Conservation (phyloP, 768 basidiomycete species). For the Termitomyces sp. region DNA sequence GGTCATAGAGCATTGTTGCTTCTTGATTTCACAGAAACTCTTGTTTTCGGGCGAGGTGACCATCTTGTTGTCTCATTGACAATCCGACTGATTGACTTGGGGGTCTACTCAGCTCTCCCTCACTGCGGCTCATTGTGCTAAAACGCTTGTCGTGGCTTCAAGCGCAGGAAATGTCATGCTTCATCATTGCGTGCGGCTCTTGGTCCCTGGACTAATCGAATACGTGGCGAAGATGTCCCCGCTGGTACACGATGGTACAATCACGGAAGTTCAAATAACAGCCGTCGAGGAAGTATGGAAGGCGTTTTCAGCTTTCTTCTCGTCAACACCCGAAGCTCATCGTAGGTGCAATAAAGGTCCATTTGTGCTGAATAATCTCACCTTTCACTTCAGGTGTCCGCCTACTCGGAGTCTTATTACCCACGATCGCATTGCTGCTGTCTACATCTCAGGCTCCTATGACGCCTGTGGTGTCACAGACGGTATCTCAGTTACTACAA, state of each 20-base stretch:
- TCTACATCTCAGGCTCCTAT: constrained; percentile 42
- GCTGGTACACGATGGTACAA: constrained; percentile 50
- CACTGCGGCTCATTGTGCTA: constrained; percentile 89
- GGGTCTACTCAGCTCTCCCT: constrained; percentile 53
- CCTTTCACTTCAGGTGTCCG: constrained; percentile 50
- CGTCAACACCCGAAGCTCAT: constrained; percentile 50
- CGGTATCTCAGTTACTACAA: constrained; percentile 62
- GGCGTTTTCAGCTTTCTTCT: constrained; percentile 65
- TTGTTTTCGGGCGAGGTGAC: constrained; percentile 64
- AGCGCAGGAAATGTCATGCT: constrained; percentile 62
- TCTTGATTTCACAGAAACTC: constrained; percentile 79
- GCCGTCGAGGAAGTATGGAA: constrained; percentile 81
- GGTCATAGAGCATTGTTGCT: constrained; percentile 82
- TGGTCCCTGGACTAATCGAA: constrained; percentile 81
- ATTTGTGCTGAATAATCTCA: not conserved
- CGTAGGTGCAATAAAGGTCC: constrained; percentile 41
- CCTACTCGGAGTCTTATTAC: constrained; percentile 68
- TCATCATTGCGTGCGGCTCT: constrained; percentile 63
- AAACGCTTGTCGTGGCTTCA: constrained; percentile 76
- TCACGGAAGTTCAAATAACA: constrained; percentile 53
- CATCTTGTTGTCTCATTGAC: not conserved
- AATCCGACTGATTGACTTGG: not conserved
- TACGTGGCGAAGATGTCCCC: constrained; percentile 71
- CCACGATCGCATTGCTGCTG: constrained; percentile 70
- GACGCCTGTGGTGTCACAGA: constrained; percentile 49